Conservation (phyloP, 805 yeast genomes). For the Metschnikowia similis region DNA sequence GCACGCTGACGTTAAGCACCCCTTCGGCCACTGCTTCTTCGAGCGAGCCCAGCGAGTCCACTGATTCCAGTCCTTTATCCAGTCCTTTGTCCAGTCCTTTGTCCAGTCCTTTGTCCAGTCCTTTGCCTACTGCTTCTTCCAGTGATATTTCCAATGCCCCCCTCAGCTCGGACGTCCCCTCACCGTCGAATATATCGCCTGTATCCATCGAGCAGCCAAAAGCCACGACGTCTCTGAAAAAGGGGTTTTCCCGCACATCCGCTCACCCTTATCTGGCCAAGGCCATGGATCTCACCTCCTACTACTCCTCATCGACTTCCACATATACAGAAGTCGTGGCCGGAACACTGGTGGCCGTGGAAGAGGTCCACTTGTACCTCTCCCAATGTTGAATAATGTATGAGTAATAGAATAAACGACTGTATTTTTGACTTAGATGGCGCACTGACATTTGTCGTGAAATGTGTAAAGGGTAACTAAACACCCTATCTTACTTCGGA, state of each 20-base stretch:
- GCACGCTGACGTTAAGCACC: slow-evolving; percentile 4
- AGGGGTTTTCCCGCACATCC: background rate
- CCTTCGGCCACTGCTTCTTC: slow-evolving; percentile 1
- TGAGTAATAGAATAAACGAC: background rate
- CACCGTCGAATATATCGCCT: background rate
- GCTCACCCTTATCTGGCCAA: background rate
- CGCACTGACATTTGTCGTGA: no score
- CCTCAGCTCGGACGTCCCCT: no score
- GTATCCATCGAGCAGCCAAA: background rate
- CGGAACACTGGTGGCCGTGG: background rate
- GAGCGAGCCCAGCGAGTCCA: background rate
- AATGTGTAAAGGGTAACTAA: background rate
- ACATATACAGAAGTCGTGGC: background rate
- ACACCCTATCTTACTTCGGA: no score
- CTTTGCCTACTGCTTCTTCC: background rate
- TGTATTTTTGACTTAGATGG: no score
- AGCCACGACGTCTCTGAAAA: background rate
- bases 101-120: background rate
- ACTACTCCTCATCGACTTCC: slow-evolving; percentile 2
- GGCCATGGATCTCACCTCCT: background rate
- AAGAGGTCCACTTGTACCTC: slow-evolving; percentile 1
- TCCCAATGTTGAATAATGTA: background rate
- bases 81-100: no score
- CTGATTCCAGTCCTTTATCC: background rate
- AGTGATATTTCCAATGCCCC: no score